These are phyloP conservation scores for Dendrobium officinale DNA, from an alignment of 106 monocot genomes.

Conservation along the genomic window DNA sequence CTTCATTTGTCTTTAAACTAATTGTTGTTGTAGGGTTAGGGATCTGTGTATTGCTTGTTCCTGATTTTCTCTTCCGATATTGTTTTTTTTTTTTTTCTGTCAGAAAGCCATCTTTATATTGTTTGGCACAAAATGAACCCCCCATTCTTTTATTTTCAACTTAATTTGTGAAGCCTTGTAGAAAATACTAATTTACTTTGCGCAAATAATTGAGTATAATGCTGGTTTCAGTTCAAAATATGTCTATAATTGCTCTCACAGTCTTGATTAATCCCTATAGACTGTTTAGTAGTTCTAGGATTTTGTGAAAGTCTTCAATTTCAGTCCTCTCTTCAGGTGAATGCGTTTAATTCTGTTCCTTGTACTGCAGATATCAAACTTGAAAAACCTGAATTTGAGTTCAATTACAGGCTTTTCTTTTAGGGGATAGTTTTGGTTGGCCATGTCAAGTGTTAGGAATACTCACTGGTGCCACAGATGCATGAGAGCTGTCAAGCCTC, in stretches of 20 bases:
- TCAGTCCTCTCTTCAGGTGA: neutral
- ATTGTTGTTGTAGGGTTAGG: neutral
- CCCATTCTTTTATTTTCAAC: neutral
- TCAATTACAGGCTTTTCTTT: neutral
- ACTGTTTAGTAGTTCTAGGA: neutral
- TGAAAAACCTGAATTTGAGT: neutral
- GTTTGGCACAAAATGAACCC: neutral
- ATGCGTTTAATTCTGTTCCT: neutral
- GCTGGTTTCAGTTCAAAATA: neutral
- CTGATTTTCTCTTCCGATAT: neutral
- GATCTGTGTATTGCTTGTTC: neutral
- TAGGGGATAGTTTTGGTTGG: neutral
- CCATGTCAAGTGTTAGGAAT: conserved; percentile 46
- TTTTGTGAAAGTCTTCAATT: neutral
- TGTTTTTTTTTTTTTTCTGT: neutral
- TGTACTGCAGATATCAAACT: neutral
- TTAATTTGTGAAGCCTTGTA: neutral
- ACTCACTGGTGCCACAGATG: conserved; percentile 85
- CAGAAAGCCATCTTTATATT: neutral
- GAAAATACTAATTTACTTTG: neutral
- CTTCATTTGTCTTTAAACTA: neutral
- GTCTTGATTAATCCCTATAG: neutral
- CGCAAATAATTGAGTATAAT: neutral
- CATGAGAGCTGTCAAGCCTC: conserved; percentile 29
- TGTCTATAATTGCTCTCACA: neutral